A percentile compares a stretch with the other conserved stretches of the same genome.
These are phyloP conservation scores for Hemisphaericaspora nanyangensis DNA, from an alignment of 805 yeast species.

Conservation along the genomic window DNA sequence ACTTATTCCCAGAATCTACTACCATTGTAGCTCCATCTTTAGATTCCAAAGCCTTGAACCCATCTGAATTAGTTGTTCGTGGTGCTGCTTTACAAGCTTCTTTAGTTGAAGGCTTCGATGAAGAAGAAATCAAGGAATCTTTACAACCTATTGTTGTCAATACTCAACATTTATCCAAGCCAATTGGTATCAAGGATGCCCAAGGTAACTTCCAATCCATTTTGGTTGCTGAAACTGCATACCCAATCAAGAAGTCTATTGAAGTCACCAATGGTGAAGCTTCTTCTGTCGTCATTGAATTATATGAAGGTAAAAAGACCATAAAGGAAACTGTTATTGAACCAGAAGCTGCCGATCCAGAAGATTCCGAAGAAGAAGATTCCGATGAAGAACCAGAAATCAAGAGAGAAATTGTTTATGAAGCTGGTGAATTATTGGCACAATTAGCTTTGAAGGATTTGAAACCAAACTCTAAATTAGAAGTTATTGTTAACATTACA, in stretches of 20 bases:
- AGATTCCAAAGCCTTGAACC: constrained; percentile 77
- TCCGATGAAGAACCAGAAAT: constrained; percentile 90
- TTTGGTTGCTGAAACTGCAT: constrained; percentile 78
- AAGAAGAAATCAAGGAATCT: constrained; percentile 76
- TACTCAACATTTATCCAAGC: constrained; percentile 80
- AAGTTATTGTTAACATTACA: constrained; percentile 61
- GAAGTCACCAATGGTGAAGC: constrained; percentile 60
- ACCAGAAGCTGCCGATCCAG: constrained; percentile 53
- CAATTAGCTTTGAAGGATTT: constrained; percentile 73
- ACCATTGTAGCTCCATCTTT: constrained; percentile 70
- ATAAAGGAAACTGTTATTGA: constrained; percentile 80
- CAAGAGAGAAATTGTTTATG: constrained; percentile 67
- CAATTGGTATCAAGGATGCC: constrained; percentile 79
- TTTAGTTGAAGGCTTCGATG: constrained; percentile 75
- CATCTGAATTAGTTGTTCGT: constrained; percentile 84
- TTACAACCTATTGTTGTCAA: constrained; percentile 78
- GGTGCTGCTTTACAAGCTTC: constrained; percentile 98
- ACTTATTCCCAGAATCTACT: constrained; percentile 78
- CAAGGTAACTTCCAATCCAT: constrained; percentile 71
- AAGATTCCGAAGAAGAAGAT: constrained; percentile 43
- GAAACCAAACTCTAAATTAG: constrained; percentile 62
- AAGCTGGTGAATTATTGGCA: constrained; percentile 71
- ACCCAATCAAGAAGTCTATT: constrained; percentile 79
- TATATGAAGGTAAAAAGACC: constrained; percentile 83
- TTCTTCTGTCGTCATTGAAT: constrained; percentile 57